Evolutionary conservation across 2,329 filamentous ascomycete genomes (phyloP).

Genomic region (Aspergillus caelatus): DNA sequence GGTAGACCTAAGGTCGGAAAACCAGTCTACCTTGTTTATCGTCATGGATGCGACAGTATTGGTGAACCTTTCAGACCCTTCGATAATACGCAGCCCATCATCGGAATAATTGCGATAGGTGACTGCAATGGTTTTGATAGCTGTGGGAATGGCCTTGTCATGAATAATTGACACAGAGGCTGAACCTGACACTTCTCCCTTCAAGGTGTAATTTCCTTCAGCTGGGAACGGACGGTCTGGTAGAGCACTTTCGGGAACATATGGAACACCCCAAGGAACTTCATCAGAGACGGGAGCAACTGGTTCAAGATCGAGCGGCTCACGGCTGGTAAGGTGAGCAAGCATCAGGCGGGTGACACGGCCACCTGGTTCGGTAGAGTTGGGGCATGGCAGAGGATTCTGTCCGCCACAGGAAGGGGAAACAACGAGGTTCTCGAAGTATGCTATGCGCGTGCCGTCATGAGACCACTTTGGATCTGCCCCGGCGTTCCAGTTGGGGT

Average conservation of each 20-base stretch:
- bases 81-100: conserved; percentile 34
- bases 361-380: conserved; percentile 43
- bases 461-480: conserved; percentile 43
- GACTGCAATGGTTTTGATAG: conserved; percentile 34
- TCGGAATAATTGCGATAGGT: conserved; percentile 44
- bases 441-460: conserved; percentile 49
- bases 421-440: conserved; percentile 44
- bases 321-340: conserved; percentile 39
- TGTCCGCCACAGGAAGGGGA: conserved; percentile 47
- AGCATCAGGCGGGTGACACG: conserved; percentile 48
- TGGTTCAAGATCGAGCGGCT: conserved; percentile 23
- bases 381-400: conserved; percentile 48
- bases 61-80: conserved; percentile 42
- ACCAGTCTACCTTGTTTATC: conserved; percentile 39
- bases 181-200: conserved; percentile 14
- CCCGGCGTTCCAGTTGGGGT: conserved; percentile 53
- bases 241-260: conserved; percentile 5
- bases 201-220: conserved; percentile 21
- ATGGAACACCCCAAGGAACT: conserved; percentile 23
- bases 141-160: background rate
- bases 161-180: conserved; percentile 13
- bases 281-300: conserved; percentile 29
- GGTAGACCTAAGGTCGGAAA: conserved; percentile 41
- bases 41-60: conserved; percentile 23
- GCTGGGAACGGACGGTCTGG: conserved; percentile 8